A percentile compares a stretch with the other conserved stretches of the same genome.
phyloP scores from a whole-genome alignment of 306 rosid species.

The Psophocarpus tetragonolobus region DNA sequence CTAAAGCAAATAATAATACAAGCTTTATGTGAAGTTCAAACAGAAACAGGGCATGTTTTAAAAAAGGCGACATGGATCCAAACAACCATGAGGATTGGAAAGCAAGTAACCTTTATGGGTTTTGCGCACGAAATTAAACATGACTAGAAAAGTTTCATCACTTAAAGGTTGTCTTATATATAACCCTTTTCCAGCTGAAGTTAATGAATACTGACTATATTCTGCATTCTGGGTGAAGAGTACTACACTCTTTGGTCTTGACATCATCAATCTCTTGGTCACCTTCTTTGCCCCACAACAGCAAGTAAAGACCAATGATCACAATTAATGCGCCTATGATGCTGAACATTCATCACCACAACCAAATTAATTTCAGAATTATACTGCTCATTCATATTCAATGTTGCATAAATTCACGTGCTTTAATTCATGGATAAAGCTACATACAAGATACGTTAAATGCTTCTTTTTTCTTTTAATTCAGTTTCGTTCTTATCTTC shows the following conservation, averaged over 20 bases:
- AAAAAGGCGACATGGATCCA: too few species aligned
- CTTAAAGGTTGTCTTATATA: too few species aligned
- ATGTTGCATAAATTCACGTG: background rate
- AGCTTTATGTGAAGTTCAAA: too few species aligned
- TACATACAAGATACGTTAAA: background rate
- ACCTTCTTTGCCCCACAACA: slow-evolving; percentile 83
- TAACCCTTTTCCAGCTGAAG: too few species aligned
- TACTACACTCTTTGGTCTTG: slow-evolving; percentile 38
- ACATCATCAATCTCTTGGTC: slow-evolving; percentile 39
- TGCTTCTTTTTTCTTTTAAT: too few species aligned
- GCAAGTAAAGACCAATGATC: slow-evolving; percentile 64
- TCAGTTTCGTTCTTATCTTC: too few species aligned
- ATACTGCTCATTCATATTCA: background rate
- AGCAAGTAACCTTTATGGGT: too few species aligned
- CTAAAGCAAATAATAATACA: too few species aligned
- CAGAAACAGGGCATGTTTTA: too few species aligned
- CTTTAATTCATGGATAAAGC: background rate
- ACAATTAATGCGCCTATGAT: slow-evolving; percentile 69
- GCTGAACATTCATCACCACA: slow-evolving; percentile 45
- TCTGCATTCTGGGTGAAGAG: slow-evolving; percentile 30
- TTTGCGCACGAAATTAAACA: too few species aligned
- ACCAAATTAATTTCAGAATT: background rate
- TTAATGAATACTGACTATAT: too few species aligned
- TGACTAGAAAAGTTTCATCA: background rate
- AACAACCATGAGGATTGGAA: too few species aligned